Base-by-base conservation (phyloP, 139 green algal genomes). In the Chlamydomonas sp. region DNA sequence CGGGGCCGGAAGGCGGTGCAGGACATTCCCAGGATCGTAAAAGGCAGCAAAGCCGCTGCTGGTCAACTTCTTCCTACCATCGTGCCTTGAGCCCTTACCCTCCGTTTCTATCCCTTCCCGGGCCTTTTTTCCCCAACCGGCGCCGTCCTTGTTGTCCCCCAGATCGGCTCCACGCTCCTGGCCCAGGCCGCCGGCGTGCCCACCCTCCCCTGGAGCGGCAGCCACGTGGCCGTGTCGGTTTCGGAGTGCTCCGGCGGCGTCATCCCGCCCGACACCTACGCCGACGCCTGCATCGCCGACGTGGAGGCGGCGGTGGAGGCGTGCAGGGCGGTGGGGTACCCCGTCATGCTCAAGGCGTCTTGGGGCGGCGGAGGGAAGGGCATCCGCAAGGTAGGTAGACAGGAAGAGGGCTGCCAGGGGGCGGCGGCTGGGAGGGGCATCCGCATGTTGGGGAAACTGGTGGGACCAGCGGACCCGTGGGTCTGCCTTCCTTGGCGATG, bases 311-410 rank as follows among this genome's bases (percentile, higher is more conserved):
- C 96, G 2, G 79, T 98, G 64, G 90, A 87, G 57, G 91, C 89
- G 61, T 98, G 96, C 91, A 67, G 90, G 10, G 62, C 66, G 63
- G 98, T 99, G 61, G 97, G 97, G 62, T 99, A 98, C 92, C 98
- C 98, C 12, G 90, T 97, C 67, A 99, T 99, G 98, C 96, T 99
- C 78, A 99, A 99, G 91, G 98, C 89, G 5, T 97, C 93, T 0
- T 99, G 97, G 97, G 98, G 98, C 58, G 98, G 98, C n/a, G 98
- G 98, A 77, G 98, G 98, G 88, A 99, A 99, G 91, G 98, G 98
- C 85, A 99, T 99, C 85, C 91, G 97, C 58, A 97, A 96, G 87
- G 97, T 97, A 76, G 1, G 69, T 49, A n/a, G n/a, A n/a, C n/a
- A n/a, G n/a, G n/a, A n/a, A n/a, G n/a, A n/a, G n/a, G n/a, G n/a